Evolutionary conservation across 2,329 filamentous ascomycete genomes (phyloP), one percentile per base, ranked within the genome.

Genomic region (Alternaria brassicicola): DNA sequence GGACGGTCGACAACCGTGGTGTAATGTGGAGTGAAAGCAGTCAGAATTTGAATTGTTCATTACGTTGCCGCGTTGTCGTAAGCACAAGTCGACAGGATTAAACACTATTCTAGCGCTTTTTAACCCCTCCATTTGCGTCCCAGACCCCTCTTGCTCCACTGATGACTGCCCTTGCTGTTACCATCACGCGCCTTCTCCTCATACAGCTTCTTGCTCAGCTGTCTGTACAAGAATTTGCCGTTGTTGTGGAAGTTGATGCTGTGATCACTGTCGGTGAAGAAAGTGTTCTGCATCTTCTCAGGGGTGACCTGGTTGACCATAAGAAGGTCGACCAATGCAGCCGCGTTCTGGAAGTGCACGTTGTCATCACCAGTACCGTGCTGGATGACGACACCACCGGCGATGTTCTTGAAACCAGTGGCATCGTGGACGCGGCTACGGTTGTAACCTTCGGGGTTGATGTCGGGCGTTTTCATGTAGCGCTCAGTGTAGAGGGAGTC

Each of bases 361-460:
- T 91, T 91, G 65, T 90, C 88, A 62, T 91, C 88, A 0, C 87
- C 88, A 0, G 86, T 85, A 0, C 88, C 88, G 67, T 91, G 88
- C 59, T 88, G 82, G 41, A 91, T 80, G 5, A 86, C 78, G 61
- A 89, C 85, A 2, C 84, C 82, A 3, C 88, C 88, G 0, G 79
- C 78, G 8, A 88, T 81, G 51, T 84, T 84, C 76, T 85, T 85
- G 80, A 91, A 91, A 0, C 88, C 88, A 0, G 79, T 78, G 0
- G 81, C 73, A 3, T 85, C 80, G 57, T 83, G 82, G 2, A 90
- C 86, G 0, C 87, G 86, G 0, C 85, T 85, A 50, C 80, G 79
- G 56, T 84, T 83, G 76, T 91, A 91, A 28, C 87, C 88, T 0
- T 75, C 84, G 0, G 76, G 77, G 68, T 90, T 90, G 38, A 78